Conservation (phyloP, 2,329 filamentous ascomycete genomes). For the Ascochyta rabiei region DNA sequence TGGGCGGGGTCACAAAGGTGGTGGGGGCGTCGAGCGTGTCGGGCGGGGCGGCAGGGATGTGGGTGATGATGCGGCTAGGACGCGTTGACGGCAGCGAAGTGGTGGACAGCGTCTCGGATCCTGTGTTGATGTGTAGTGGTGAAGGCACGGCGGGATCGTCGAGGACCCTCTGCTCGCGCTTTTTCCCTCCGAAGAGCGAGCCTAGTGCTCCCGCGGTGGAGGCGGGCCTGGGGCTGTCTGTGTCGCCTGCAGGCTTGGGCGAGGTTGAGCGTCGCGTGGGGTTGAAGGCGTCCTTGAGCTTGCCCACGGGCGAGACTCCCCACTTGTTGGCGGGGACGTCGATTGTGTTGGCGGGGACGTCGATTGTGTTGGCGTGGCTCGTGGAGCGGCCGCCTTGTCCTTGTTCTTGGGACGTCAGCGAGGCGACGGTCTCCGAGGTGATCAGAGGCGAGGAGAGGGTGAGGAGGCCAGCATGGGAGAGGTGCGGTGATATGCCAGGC, state of each 20-base stretch:
- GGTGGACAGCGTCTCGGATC: conserved; percentile 40
- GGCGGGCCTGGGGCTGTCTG: conserved; percentile 50
- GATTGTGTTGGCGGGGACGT: conserved; percentile 44
- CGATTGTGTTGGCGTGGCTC: too few relatives aligned
- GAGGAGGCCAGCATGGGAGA: conserved; percentile 57
- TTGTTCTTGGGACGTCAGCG: conserved; percentile 21
- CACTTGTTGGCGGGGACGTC: conserved; percentile 55
- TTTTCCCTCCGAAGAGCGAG: conserved; percentile 50
- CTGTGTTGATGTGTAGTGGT: conserved; percentile 39
- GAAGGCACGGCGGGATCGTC: conserved; percentile 38
- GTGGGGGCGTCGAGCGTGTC: conserved; percentile 54
- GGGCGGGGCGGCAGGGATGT: conserved; percentile 51
- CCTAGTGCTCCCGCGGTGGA: conserved; percentile 46
- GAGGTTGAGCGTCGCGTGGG: conserved; percentile 39
- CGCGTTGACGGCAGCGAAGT: conserved; percentile 30
- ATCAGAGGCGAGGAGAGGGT: conserved; percentile 58
- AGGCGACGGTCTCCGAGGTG: conserved; percentile 49
- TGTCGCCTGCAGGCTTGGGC: conserved; percentile 34
- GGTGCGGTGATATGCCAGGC: conserved; percentile 53
- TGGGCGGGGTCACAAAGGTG: conserved; percentile 69
- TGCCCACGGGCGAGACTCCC: conserved; percentile 72
- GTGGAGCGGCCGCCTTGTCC: conserved; percentile 36
- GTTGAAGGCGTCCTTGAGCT: conserved; percentile 73
- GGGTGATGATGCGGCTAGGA: conserved; percentile 48
- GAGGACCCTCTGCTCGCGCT: conserved; percentile 37